Evolutionary conservation across 345 rosid species (phyloP).

Genomic region (Viola odorata): DNA sequence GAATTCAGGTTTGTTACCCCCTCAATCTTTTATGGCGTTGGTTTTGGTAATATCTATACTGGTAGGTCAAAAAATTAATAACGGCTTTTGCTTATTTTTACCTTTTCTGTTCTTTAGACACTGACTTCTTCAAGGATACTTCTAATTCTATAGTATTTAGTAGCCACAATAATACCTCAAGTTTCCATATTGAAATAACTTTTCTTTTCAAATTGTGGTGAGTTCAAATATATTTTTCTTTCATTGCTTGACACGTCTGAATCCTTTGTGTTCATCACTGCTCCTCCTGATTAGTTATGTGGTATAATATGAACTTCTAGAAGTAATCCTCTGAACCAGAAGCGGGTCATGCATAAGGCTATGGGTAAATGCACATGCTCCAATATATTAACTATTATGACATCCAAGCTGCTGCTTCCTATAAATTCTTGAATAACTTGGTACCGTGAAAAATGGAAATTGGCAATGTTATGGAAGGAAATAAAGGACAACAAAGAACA

Average conservation of each 20-base stretch:
- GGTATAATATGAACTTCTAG: neutral
- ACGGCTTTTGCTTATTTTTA: neutral
- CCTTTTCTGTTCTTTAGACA: neutral
- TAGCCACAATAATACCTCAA: neutral
- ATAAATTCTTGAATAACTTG: neutral
- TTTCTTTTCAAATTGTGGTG: neutral
- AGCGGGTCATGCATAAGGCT: neutral
- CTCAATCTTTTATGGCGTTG: neutral
- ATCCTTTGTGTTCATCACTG: neutral
- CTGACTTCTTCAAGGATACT: too few species aligned
- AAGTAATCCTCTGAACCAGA: conserved; percentile 1
- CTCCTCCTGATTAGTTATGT: neutral
- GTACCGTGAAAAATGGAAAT: too few species aligned
- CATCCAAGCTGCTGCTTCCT: neutral
- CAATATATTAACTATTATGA: neutral
- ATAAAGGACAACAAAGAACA: too few species aligned
- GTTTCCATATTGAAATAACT: conserved; percentile 1
- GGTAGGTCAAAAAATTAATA: neutral
- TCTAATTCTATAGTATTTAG: neutral
- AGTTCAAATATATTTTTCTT: neutral
- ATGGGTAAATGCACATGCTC: too few species aligned
- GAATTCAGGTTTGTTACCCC: conserved; percentile 64
- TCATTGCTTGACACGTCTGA: neutral
- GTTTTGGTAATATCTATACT: neutral
- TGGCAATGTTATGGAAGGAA: too few species aligned